Evolutionary conservation across 179 eudicot genomes (phyloP).

Genomic region (Gypsophila paniculata): DNA sequence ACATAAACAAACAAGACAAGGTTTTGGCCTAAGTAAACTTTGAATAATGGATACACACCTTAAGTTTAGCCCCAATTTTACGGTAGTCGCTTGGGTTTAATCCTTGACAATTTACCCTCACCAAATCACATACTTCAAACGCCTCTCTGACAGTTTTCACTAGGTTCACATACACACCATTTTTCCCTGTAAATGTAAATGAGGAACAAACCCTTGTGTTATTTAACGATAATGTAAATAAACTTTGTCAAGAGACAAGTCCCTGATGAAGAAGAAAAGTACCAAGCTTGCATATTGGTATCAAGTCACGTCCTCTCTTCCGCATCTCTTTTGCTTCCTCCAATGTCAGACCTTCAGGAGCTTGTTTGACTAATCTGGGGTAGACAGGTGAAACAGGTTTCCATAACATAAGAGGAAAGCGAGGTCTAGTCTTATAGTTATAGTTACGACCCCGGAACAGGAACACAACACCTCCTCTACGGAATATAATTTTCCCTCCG

Average conservation of each 20-base stretch:
- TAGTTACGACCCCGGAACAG: conserved; percentile 95
- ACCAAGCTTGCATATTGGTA: conserved; percentile 94
- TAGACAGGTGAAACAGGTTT: conserved; percentile 81
- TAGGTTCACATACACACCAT: conserved; percentile 68
- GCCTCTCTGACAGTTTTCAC: conserved; percentile 76
- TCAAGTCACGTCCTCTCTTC: conserved; percentile 60
- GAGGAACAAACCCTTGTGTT: background rate
- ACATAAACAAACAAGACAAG: background rate
- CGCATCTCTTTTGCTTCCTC: conserved; percentile 81
- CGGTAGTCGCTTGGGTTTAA: conserved; percentile 74
- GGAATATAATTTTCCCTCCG: conserved; percentile 77
- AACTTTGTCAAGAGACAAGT: background rate
- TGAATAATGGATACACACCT: conserved; percentile 49
- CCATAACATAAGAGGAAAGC: conserved; percentile 94
- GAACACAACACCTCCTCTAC: conserved; percentile 67
- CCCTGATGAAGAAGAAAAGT: conserved; percentile 11
- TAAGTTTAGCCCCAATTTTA: conserved; percentile 90
- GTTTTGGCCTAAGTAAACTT: too few relatives aligned
- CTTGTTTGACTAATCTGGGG: conserved; percentile 72
- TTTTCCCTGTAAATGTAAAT: conserved; percentile 53
- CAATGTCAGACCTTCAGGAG: conserved; percentile 79
- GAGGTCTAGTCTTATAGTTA: conserved; percentile 74
- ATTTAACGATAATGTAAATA: background rate
- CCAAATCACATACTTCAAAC: conserved; percentile 91
- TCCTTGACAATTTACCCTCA: conserved; percentile 77